Evolutionary conservation across 2,329 filamentous ascomycete species (phyloP), one percentile per base, ranked within the genome.

Genomic region (Colletotrichum spinosum): DNA sequence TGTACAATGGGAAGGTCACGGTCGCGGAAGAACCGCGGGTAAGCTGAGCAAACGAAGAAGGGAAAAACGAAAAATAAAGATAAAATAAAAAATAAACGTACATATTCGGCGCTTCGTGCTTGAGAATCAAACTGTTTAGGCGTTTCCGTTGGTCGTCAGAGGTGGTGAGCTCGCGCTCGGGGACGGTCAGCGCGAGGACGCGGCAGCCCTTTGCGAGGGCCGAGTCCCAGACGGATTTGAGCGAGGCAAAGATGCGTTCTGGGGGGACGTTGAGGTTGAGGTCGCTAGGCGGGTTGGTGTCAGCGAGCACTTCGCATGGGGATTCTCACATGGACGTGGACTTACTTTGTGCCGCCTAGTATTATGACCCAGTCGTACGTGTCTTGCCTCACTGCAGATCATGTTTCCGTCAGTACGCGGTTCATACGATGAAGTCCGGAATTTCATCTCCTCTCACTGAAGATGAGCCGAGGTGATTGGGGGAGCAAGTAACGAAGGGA

Each of bases 131-230:
- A 2, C 74, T 67, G 70, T 91, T 91, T 55, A 91, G 74, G 25
- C 75, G 71, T 33, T 80, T 74, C 6, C 86, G 78, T 41, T 70
- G 73, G 35, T 69, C 67, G 15, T 75, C 73, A 17, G 82, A 60
- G 25, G 69, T 69, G n/a, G 71, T 68, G 7, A 67, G 67, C 25
- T 69, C 71, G 34, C 80, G 81, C 69, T 90, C 88, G 0, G 87
- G 87, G 2, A 92, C 80, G 0, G 88, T 91, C 53, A 91, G 78
- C 5, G 88, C 87, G 3, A 92, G 82, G 8, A 91, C 84, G 64
- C 86, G 86, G 69, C 80, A 79, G 10, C 82, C 81, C 35, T 79
- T 78, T 1, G 73, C 71, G 2, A 89, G 77, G 2, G 84, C 79
- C 2, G 85, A 74, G 48, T 79, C 74, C 83, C 86, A 91, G 42